These are phyloP conservation scores for Phytophthora hibernalis DNA, from an alignment of 352 stramenopile species.

Conservation along the genomic window DNA sequence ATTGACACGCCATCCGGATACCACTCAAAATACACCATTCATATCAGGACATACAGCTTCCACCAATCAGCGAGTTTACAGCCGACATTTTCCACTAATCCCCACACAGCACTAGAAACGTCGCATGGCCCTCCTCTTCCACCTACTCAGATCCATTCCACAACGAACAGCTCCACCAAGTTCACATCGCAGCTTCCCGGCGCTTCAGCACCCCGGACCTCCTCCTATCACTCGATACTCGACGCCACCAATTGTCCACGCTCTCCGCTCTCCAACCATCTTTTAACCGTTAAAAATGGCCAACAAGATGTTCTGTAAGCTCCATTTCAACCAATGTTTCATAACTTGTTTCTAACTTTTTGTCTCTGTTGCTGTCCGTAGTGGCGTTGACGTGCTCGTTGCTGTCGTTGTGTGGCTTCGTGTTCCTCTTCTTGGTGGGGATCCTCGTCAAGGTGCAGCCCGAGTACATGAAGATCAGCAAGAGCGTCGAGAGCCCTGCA, in stretches of 20 bases:
- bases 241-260: not conserved
- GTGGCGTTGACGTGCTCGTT: conserved; percentile 79
- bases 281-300: conserved; percentile 30
- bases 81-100: conserved; percentile 20
- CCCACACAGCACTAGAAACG: not conserved
- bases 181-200: conserved; percentile 23
- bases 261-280: not conserved
- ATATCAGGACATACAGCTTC: not conserved
- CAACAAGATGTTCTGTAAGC: conserved; percentile 51
- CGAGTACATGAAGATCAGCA: conserved; percentile 87
- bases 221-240: not conserved
- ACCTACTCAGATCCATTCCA: conserved; percentile 35
- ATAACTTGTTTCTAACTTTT: not conserved
- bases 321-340: not conserved
- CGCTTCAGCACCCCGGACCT: conserved; percentile 15
- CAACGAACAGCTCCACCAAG: conserved; percentile 6
- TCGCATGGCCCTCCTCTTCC: conserved; percentile 37
- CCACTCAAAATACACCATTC: not conserved
- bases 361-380: conserved; percentile 17
- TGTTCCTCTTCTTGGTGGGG: conserved; percentile 76
- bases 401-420: conserved; percentile 73
- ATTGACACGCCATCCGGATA: conserved; percentile 10
- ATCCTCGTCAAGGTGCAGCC: conserved; percentile 80
- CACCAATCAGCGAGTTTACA: conserved; percentile 11
- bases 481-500: conserved; percentile 64